Conservation (phyloP, 495 filamentous ascomycete genomes). For the Rostrohypoxylon terebratum region DNA sequence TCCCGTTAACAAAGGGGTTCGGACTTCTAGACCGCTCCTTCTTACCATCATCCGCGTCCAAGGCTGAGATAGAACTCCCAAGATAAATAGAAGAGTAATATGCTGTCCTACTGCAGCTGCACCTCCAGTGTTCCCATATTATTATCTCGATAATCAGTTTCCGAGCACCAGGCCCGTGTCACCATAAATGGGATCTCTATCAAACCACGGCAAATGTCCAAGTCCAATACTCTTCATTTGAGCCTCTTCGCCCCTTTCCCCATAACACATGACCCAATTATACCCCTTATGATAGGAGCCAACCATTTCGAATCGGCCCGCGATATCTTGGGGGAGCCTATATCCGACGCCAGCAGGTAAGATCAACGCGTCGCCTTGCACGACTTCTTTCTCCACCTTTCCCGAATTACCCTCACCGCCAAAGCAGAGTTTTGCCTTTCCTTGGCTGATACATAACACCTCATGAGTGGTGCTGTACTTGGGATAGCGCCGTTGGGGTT, state of each 20-base stretch:
- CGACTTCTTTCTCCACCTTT: slow-evolving; percentile 66
- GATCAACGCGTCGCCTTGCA: slow-evolving; percentile 72
- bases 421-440: slow-evolving; percentile 72
- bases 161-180: slow-evolving; percentile 63
- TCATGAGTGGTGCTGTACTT: slow-evolving; percentile 76
- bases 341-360: slow-evolving; percentile 75
- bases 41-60: neutral
- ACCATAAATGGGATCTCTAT: slow-evolving; percentile 70
- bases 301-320: slow-evolving; percentile 70
- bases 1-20: slow-evolving; percentile 12
- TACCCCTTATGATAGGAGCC: slow-evolving; percentile 70
- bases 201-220: slow-evolving; percentile 64
- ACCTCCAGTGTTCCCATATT: neutral
- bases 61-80: neutral
- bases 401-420: slow-evolving; percentile 71
- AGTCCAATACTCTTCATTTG: slow-evolving; percentile 63
- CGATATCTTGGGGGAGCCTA: slow-evolving; percentile 67
- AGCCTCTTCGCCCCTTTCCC: slow-evolving; percentile 64
- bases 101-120: neutral
- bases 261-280: slow-evolving; percentile 79
- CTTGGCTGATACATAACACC: slow-evolving; percentile 69
- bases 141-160: slow-evolving; percentile 31
- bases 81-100: slow-evolving; percentile 13
- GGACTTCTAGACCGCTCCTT: neutral
- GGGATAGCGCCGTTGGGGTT: slow-evolving; percentile 73